Evolutionary conservation across 305 asterid genomes (phyloP).

Genomic region (Fraxinus angustifolia): DNA sequence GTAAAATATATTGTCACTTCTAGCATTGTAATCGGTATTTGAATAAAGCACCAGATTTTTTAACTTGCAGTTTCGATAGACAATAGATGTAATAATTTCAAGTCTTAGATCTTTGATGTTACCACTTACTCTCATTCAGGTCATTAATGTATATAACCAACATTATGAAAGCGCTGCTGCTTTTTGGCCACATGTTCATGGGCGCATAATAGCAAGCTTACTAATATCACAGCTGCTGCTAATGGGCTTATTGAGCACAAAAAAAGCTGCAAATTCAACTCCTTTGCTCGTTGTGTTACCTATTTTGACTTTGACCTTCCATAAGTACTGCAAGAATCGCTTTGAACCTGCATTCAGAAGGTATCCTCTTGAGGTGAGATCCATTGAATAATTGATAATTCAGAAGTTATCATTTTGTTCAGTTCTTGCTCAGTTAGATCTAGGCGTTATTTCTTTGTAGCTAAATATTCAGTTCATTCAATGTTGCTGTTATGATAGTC

Average conservation of each 20-base stretch:
- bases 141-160: conserved; percentile 84
- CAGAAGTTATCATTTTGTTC: not conserved
- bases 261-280: conserved; percentile 76
- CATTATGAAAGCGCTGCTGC: conserved; percentile 91
- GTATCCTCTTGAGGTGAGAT: conserved; percentile 85
- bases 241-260: conserved; percentile 81
- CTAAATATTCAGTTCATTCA: not conserved
- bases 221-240: conserved; percentile 84
- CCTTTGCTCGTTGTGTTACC: conserved; percentile 76
- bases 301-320: conserved; percentile 70
- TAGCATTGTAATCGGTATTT: not conserved
- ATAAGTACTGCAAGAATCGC: conserved; percentile 85
- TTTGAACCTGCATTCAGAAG: conserved; percentile 91
- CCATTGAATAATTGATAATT: not conserved
- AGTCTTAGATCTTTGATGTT: not conserved
- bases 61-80: not conserved
- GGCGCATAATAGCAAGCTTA: conserved; percentile 82
- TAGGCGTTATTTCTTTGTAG: not conserved
- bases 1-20: not conserved
- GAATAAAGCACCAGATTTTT: not conserved
- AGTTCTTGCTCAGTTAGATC: not conserved
- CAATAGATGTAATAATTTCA: not conserved
- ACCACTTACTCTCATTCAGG: conserved; percentile 34
- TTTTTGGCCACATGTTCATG: conserved; percentile 94
- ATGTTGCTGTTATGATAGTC: not conserved